Conservation (phyloP, 176 grass and related monocot species). For the Stipa capillata region DNA sequence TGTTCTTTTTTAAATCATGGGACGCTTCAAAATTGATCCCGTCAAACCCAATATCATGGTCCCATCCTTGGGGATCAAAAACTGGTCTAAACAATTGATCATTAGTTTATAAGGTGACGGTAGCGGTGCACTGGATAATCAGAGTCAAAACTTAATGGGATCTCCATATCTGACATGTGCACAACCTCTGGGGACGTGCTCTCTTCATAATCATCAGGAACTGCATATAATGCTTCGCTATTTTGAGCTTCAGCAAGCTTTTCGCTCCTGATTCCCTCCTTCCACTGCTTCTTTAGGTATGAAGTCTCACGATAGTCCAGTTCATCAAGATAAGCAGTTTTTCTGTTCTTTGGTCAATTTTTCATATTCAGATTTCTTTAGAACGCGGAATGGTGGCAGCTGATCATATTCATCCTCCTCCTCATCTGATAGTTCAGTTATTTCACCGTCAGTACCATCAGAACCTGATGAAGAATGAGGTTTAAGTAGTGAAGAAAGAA, state of each 20-base stretch:
- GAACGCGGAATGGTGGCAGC: conserved; percentile 80
- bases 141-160: conserved; percentile 78
- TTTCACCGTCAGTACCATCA: conserved; percentile 22
- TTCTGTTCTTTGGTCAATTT: conserved; percentile 69
- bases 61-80: conserved; percentile 93
- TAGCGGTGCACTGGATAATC: conserved; percentile 58
- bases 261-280: conserved; percentile 57
- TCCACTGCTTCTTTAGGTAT: conserved; percentile 87
- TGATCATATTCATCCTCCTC: conserved; percentile 94
- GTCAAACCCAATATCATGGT: conserved; percentile 92
- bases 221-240: background rate
- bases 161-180: conserved; percentile 76
- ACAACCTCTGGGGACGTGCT: conserved; percentile 38
- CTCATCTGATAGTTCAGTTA: conserved; percentile 50
- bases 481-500: conserved; percentile 87
- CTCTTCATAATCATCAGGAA: conserved; percentile 48
- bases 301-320: conserved; percentile 90
- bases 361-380: conserved; percentile 65
- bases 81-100: conserved; percentile 70
- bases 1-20: conserved; percentile 34
- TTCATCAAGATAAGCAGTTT: conserved; percentile 89
- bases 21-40: conserved; percentile 77
- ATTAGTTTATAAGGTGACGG: conserved; percentile 54
- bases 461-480: conserved; percentile 28
- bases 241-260: conserved; percentile 44